phyloP scores from a whole-genome alignment of 73 alveolate species.

The Symbiodinium pilosum region DNA sequence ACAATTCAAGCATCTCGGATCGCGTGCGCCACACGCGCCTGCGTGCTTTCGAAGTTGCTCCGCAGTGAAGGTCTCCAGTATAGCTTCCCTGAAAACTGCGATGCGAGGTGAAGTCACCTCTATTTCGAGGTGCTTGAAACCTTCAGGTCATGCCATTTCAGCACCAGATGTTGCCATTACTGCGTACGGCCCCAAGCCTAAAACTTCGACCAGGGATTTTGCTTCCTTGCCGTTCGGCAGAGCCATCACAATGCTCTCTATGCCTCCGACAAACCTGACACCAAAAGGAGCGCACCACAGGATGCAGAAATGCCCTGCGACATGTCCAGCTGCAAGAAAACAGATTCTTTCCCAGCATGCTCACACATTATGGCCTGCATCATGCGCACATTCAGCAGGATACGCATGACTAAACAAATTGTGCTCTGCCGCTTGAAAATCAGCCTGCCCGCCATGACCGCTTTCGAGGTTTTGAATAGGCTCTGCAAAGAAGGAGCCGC shows the following conservation, averaged over 20 bases:
- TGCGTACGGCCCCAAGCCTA: not conserved
- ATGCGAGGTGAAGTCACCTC: constrained; percentile 59
- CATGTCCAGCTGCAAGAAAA: not conserved
- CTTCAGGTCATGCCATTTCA: not conserved
- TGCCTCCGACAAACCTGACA: constrained; percentile 15
- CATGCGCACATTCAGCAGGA: not conserved
- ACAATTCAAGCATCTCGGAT: too few relatives aligned
- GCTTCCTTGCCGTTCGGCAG: constrained; percentile 55
- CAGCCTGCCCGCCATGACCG: constrained; percentile 5
- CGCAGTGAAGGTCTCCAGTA: constrained; percentile 27
- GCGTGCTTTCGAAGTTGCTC: constrained; percentile 15
- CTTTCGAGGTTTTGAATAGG: constrained; percentile 20
- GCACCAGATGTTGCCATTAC: not conserved
- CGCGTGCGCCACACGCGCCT: too few relatives aligned
- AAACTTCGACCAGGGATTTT: constrained; percentile 12
- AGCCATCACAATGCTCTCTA: constrained; percentile 31
- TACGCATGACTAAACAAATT: not conserved
- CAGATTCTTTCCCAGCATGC: not conserved
- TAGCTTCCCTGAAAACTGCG: constrained; percentile 34
- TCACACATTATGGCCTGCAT: constrained; percentile 26
- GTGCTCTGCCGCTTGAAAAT: not conserved
- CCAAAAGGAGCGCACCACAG: not conserved
- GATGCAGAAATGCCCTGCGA: not conserved
- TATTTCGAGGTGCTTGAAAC: constrained; percentile 63
- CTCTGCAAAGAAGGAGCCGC: constrained; percentile 76